Conservation (phyloP, 306 rosid genomes). For the Psophocarpus tetragonolobus region DNA sequence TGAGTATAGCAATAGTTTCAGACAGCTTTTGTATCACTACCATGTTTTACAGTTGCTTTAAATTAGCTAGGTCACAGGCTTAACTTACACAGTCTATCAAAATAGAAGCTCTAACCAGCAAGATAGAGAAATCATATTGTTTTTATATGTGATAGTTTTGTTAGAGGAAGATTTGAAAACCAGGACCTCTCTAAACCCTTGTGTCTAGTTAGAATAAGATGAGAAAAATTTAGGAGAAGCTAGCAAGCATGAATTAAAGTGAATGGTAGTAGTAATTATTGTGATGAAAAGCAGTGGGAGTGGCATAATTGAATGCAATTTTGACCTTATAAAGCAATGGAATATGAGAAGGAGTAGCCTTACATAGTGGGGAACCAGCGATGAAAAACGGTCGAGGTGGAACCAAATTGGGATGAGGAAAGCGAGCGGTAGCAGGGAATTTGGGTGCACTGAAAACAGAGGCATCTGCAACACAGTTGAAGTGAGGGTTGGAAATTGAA, state of each 20-base stretch:
- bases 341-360: background rate
- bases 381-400: conserved; percentile 48
- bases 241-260: background rate
- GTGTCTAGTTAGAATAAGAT: no score
- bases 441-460: conserved; percentile 47
- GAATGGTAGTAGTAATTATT: background rate
- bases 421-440: conserved; percentile 37
- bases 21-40: background rate
- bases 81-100: background rate
- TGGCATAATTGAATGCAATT: background rate
- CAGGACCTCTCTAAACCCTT: no score
- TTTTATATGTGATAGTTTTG: no score
- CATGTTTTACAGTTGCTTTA: conserved; percentile 1
- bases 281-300: background rate
- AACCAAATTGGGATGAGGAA: conserved; percentile 34
- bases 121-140: no score
- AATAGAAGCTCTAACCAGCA: background rate
- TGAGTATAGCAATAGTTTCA: background rate
- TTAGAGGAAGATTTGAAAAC: no score
- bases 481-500: background rate
- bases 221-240: background rate
- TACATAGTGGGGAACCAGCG: conserved; percentile 78
- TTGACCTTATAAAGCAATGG: background rate
- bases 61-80: conserved; percentile 1
- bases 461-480: conserved; percentile 50